Evolutionary conservation across 1,284 basidiomycete species (phyloP).

Genomic region (Vanrija pseudolonga): DNA sequence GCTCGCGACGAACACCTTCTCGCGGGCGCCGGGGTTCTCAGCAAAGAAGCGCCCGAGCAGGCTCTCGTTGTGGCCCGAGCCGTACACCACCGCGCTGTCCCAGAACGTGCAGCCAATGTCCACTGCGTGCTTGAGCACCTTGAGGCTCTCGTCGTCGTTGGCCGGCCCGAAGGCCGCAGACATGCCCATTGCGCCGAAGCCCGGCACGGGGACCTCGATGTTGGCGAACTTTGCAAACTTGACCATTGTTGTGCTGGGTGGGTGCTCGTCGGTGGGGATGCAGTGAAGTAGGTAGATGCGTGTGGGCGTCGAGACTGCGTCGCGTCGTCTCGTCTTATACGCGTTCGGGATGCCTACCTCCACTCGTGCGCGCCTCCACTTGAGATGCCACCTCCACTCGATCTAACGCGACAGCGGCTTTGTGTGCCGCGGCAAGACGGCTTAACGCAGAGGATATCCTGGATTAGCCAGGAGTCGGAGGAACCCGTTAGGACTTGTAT

Average conservation of each 20-base stretch:
- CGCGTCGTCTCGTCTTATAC: too few species aligned
- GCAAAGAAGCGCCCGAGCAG: conserved; percentile 46
- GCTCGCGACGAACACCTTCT: conserved; percentile 47
- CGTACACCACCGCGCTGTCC: conserved; percentile 39
- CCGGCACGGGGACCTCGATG: conserved; percentile 28
- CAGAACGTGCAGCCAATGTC: conserved; percentile 43
- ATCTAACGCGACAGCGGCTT: too few species aligned
- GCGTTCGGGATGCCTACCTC: too few species aligned
- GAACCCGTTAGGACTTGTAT: too few species aligned
- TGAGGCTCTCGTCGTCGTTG: conserved; percentile 19
- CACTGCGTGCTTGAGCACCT: conserved; percentile 28
- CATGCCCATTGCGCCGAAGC: conserved; percentile 33
- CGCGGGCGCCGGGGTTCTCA: conserved; percentile 27
- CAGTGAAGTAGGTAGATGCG: background rate
- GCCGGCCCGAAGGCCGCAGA: conserved; percentile 22
- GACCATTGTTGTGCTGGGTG: conserved; percentile 3
- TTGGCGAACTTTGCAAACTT: conserved; percentile 27
- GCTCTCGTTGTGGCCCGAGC: conserved; percentile 44
- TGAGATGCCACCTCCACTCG: too few species aligned
- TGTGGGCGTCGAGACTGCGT: background rate
- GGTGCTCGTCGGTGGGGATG: too few species aligned
- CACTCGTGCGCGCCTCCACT: too few species aligned
- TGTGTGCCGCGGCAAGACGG: too few species aligned
- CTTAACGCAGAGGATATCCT: too few species aligned
- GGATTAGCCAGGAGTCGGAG: too few species aligned